Conservation (phyloP, 805 yeast genomes). For the Candida endomychidarum region DNA sequence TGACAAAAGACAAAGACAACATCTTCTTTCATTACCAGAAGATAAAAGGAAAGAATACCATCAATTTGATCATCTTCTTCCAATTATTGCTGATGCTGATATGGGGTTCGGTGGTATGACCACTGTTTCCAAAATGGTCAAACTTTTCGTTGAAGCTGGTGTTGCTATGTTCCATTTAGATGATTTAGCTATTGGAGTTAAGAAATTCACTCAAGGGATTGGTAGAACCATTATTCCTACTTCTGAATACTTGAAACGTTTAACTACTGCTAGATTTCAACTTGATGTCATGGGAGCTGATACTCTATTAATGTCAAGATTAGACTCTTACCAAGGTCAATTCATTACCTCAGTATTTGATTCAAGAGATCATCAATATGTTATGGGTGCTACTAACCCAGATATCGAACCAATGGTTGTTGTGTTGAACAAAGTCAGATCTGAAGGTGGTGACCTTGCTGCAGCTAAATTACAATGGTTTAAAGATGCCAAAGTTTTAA, state of each 20-base stretch:
- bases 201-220: slow-evolving; percentile 16
- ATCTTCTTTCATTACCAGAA: slow-evolving; percentile 12
- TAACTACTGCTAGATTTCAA: slow-evolving; percentile 16
- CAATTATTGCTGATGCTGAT: slow-evolving; percentile 16
- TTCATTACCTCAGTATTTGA: slow-evolving; percentile 16
- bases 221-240: slow-evolving; percentile 17
- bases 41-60: slow-evolving; percentile 11
- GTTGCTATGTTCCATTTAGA: slow-evolving; percentile 16
- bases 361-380: slow-evolving; percentile 14
- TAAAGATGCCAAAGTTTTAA: slow-evolving; percentile 12
- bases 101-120: slow-evolving; percentile 18
- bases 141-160: slow-evolving; percentile 14
- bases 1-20: slow-evolving; percentile 15
- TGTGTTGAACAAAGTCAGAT: slow-evolving; percentile 9
- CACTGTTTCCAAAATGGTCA: slow-evolving; percentile 12
- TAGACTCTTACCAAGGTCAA: slow-evolving; percentile 15
- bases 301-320: slow-evolving; percentile 15
- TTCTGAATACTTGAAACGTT: slow-evolving; percentile 13
- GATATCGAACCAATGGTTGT: slow-evolving; percentile 14
- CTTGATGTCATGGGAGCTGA: slow-evolving; percentile 17
- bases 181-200: slow-evolving; percentile 17
- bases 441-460: slow-evolving; percentile 5
- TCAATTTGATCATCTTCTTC: slow-evolving; percentile 13
- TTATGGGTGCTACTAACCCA: slow-evolving; percentile 14
- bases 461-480: slow-evolving; percentile 14